Evolutionary conservation across 148 eudicot genomes (phyloP).

Genomic region (Rhododendron mucronatum): DNA sequence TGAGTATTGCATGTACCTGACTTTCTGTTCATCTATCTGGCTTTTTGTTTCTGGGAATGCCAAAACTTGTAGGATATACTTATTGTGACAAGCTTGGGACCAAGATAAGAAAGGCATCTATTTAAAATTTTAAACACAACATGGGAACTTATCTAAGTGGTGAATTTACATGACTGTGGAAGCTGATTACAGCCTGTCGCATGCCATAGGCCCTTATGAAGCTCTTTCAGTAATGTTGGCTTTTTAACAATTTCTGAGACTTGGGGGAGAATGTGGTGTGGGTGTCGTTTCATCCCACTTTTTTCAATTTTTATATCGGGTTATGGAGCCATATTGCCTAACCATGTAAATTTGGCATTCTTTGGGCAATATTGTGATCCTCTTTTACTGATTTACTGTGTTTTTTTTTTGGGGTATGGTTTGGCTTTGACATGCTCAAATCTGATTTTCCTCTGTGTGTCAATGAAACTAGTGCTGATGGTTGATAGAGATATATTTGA

Average conservation of each 20-base stretch:
- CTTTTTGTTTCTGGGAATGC: background rate
- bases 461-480: background rate
- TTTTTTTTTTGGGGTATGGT: background rate
- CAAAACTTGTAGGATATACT: background rate
- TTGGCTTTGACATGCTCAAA: background rate
- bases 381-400: background rate
- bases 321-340: background rate
- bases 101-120: background rate
- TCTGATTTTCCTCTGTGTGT: background rate
- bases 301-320: background rate
- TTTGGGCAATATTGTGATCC: background rate
- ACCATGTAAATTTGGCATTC: background rate
- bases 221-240: background rate
- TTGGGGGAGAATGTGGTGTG: background rate
- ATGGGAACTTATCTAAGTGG: background rate
- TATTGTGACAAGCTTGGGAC: background rate
- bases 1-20: background rate
- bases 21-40: background rate
- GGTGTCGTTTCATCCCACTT: background rate
- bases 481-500: background rate
- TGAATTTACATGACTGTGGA: background rate
- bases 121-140: background rate
- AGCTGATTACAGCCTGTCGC: background rate
- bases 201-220: background rate
- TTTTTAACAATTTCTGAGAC: too few species aligned